Conservation (phyloP, 768 basidiomycete species). For the Imleria badia region DNA sequence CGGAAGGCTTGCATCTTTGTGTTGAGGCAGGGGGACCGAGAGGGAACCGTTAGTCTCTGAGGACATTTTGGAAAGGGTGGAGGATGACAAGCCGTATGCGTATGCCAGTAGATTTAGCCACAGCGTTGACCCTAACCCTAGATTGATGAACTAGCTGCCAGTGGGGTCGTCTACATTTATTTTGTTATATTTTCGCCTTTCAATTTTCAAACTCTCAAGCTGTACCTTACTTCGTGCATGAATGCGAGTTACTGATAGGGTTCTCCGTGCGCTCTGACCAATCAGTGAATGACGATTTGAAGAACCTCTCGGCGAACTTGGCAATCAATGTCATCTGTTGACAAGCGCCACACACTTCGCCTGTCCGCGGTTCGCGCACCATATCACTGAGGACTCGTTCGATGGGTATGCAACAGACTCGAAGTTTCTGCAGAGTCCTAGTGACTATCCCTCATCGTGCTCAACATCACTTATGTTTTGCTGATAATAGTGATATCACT, state of each 20-base stretch:
- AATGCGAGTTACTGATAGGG: too few relatives aligned
- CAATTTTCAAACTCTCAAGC: too few relatives aligned
- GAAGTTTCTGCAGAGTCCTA: too few relatives aligned
- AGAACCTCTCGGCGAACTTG: too few relatives aligned
- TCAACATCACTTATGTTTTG: too few relatives aligned
- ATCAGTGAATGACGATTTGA: conserved; percentile 17
- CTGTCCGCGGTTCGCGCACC: too few relatives aligned
- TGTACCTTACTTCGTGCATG: too few relatives aligned
- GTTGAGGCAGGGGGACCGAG: conserved; percentile 22
- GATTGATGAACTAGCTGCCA: not conserved
- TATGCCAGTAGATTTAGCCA: not conserved
- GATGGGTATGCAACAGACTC: too few relatives aligned
- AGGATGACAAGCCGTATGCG: not conserved
- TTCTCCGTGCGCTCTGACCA: conserved; percentile 2
- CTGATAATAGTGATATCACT: too few relatives aligned
- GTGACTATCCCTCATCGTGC: too few relatives aligned
- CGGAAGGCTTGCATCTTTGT: conserved; percentile 6
- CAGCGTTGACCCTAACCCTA: conserved; percentile 13
- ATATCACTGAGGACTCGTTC: too few relatives aligned
- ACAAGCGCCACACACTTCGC: not conserved
- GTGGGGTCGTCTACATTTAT: not conserved
- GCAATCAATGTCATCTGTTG: too few relatives aligned
- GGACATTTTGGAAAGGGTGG: conserved; percentile 16
- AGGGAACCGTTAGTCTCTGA: conserved; percentile 11
- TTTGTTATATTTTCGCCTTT: not conserved